Evolutionary conservation across 495 filamentous ascomycete genomes (phyloP).

Genomic region (Daldinia decipiens): DNA sequence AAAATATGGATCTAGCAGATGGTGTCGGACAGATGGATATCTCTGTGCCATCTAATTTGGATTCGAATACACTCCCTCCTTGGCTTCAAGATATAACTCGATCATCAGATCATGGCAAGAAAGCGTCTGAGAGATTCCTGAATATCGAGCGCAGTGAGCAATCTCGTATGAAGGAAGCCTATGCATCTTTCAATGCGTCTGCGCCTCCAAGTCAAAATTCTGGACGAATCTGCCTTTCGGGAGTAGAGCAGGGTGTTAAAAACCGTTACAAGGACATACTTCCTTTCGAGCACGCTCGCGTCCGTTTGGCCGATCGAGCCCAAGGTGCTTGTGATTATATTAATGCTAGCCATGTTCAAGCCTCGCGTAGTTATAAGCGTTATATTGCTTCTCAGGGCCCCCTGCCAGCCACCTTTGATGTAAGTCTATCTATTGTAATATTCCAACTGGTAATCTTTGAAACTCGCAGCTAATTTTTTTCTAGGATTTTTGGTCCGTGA

Average conservation of each 20-base stretch:
- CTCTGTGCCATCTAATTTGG: constrained; percentile 69
- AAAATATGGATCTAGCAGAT: constrained; percentile 94
- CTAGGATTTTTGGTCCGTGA: constrained; percentile 96
- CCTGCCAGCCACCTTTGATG: constrained; percentile 89
- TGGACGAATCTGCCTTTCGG: constrained; percentile 70
- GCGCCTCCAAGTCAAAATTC: constrained; percentile 17
- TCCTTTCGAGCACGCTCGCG: constrained; percentile 93
- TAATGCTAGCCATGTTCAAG: constrained; percentile 88
- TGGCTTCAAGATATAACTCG: constrained; percentile 81
- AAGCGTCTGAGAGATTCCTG: constrained; percentile 84
- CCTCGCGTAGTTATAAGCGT: constrained; percentile 79
- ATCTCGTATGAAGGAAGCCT: constrained; percentile 88
- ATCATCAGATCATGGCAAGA: constrained; percentile 75
- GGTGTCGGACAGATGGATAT: constrained; percentile 92
- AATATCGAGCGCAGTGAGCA: constrained; percentile 86
- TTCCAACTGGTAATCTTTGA: background rate
- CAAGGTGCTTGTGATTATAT: constrained; percentile 91
- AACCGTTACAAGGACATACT: constrained; percentile 98
- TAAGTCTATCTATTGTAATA: constrained; percentile 58
- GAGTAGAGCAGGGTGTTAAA: constrained; percentile 93
- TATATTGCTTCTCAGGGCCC: constrained; percentile 98
- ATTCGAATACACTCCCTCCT: constrained; percentile 68
- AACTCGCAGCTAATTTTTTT: constrained; percentile 51
- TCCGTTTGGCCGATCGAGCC: constrained; percentile 75
- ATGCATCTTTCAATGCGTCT: constrained; percentile 67